phyloP scores from a whole-genome alignment of 1,139 yeast genomes.

The Saccharomyces hybrid region DNA sequence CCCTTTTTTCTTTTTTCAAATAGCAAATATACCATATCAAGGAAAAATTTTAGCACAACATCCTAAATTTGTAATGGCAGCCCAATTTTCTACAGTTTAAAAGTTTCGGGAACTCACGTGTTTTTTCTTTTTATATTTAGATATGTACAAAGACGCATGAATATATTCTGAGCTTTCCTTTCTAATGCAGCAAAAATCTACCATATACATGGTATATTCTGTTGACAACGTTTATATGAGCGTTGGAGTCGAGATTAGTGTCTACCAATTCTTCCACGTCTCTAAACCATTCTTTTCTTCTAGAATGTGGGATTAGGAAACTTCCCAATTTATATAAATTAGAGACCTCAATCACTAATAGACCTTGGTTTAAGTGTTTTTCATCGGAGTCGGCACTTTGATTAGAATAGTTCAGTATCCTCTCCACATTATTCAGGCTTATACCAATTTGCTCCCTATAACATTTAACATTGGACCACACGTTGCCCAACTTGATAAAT shows the following conservation, averaged over 20 bases:
- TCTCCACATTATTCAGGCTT: constrained; percentile 52
- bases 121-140: background rate
- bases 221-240: constrained; percentile 40
- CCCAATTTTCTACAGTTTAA: background rate
- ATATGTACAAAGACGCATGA: background rate
- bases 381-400: constrained; percentile 11
- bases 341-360: constrained; percentile 50
- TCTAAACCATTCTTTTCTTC: constrained; percentile 45
- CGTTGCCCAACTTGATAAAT: constrained; percentile 20
- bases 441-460: constrained; percentile 36
- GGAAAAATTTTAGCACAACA: background rate
- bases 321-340: constrained; percentile 46
- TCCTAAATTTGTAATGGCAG: background rate
- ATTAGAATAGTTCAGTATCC: constrained; percentile 36
- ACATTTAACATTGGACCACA: constrained; percentile 21
- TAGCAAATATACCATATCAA: background rate
- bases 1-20: background rate
- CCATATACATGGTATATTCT: constrained; percentile 54
- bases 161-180: background rate
- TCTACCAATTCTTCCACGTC: constrained; percentile 49
- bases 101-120: background rate
- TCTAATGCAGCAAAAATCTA: constrained; percentile 16
- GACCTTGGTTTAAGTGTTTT: constrained; percentile 36
- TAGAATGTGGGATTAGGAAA: constrained; percentile 40
- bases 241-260: constrained; percentile 25